Conservation (phyloP, 2,329 filamentous ascomycete genomes). For the Ambrosiella cleistominuta region DNA sequence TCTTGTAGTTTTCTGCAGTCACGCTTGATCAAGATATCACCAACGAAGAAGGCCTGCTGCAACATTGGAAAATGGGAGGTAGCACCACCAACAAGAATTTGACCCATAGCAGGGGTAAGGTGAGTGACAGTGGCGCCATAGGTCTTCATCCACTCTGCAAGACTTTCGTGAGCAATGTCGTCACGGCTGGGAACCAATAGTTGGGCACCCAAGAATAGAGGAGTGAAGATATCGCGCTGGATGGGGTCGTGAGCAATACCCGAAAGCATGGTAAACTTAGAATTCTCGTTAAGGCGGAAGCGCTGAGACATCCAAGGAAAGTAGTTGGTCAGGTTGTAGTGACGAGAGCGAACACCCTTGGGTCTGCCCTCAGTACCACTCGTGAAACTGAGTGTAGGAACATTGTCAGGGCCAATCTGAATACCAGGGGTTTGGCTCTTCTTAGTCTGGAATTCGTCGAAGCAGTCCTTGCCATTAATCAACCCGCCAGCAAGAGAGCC, state of each 20-base stretch:
- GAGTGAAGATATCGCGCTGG: slow-evolving; percentile 66
- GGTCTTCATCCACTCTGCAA: slow-evolving; percentile 76
- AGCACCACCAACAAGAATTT: slow-evolving; percentile 78
- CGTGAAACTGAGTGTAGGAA: slow-evolving; percentile 58
- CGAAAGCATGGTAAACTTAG: slow-evolving; percentile 65
- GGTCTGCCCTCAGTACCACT: slow-evolving; percentile 61
- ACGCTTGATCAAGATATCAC: slow-evolving; percentile 70
- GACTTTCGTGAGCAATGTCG: slow-evolving; percentile 68
- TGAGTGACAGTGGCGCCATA: slow-evolving; percentile 65
- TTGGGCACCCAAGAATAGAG: slow-evolving; percentile 68
- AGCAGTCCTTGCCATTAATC: slow-evolving; percentile 47
- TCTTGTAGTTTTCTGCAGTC: slow-evolving; percentile 64
- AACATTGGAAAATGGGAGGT: slow-evolving; percentile 59
- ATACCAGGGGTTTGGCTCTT: slow-evolving; percentile 45
- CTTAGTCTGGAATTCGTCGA: slow-evolving; percentile 36
- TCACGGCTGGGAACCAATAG: slow-evolving; percentile 64
- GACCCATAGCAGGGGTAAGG: slow-evolving; percentile 89
- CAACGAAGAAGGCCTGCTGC: slow-evolving; percentile 75
- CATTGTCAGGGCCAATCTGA: slow-evolving; percentile 71
- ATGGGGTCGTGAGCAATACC: slow-evolving; percentile 58
- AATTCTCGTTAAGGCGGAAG: slow-evolving; percentile 56
- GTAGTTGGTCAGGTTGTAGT: slow-evolving; percentile 73
- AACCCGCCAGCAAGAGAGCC: slow-evolving; percentile 55
- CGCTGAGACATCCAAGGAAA: slow-evolving; percentile 84
- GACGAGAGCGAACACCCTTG: slow-evolving; percentile 74